phyloP scores from a whole-genome alignment of 495 filamentous ascomycete species.

The Aspergillus egyptiacus region DNA sequence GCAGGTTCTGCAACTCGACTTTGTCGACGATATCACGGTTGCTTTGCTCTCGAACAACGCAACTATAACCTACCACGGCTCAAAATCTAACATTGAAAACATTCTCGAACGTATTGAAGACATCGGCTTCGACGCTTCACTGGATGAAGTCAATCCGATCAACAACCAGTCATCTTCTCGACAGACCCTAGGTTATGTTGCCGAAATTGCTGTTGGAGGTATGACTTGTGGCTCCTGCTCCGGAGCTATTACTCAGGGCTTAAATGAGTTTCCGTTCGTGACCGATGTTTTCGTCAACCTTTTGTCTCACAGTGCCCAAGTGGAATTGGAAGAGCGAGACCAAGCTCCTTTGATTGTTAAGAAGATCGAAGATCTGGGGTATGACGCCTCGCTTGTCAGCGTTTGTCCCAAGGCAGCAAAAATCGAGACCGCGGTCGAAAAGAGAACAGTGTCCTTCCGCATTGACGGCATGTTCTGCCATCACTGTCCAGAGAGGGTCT shows the following conservation, averaged over 20 bases:
- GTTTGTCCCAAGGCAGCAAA: constrained; percentile 19
- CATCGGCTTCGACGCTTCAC: constrained; percentile 49
- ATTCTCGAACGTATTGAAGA: constrained; percentile 48
- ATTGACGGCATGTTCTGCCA: constrained; percentile 86
- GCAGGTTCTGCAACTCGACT: constrained; percentile 44
- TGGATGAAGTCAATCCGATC: constrained; percentile 38
- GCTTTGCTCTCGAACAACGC: constrained; percentile 57
- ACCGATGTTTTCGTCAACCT: constrained; percentile 61
- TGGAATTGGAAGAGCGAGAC: constrained; percentile 52
- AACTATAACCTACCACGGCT: constrained; percentile 39
- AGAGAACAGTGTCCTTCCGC: constrained; percentile 57
- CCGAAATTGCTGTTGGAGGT: constrained; percentile 65
- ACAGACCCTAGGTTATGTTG: constrained; percentile 32
- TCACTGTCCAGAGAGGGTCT: constrained; percentile 66
- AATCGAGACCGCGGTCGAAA: constrained; percentile 15
- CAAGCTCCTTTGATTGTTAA: constrained; percentile 56
- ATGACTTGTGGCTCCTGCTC: constrained; percentile 83
- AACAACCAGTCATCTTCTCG: constrained; percentile 17
- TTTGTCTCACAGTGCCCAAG: constrained; percentile 63
- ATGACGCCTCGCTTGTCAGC: constrained; percentile 56
- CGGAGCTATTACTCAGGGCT: constrained; percentile 54
- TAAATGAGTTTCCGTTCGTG: constrained; percentile 60
- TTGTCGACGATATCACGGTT: constrained; percentile 49
- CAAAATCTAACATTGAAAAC: constrained; percentile 35
- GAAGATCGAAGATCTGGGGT: constrained; percentile 76